A percentile compares a stretch with the other conserved stretches of the same genome.
phyloP scores from a whole-genome alignment of 2,329 filamentous ascomycete species.

The Xylaria sp. region DNA sequence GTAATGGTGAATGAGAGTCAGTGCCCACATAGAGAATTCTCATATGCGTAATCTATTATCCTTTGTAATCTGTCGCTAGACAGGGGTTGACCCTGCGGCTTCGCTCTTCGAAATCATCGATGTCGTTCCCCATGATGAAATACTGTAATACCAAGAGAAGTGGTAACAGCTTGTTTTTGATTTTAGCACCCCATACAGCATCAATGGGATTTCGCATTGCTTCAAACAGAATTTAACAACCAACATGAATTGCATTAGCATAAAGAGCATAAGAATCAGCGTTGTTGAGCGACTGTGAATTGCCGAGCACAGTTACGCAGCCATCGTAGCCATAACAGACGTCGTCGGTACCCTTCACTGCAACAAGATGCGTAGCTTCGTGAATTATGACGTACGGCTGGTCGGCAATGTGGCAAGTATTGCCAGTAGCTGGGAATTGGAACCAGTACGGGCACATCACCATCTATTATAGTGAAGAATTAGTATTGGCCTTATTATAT shows the following conservation, averaged over 20 bases:
- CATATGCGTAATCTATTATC: too few relatives aligned
- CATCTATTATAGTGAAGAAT: slow-evolving; percentile 3
- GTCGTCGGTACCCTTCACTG: slow-evolving; percentile 24
- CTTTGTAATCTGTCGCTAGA: too few relatives aligned
- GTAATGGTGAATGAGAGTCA: too few relatives aligned
- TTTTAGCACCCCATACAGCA: too few relatives aligned
- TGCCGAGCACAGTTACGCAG: slow-evolving; percentile 19
- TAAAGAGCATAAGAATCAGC: slow-evolving; percentile 26
- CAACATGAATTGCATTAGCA: slow-evolving; percentile 23
- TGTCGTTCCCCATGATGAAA: too few relatives aligned
- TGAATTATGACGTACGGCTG: slow-evolving; percentile 29
- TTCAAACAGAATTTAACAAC: too few relatives aligned
- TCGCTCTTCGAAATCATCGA: too few relatives aligned
- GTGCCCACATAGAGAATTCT: too few relatives aligned
- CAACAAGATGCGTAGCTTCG: slow-evolving; percentile 22
- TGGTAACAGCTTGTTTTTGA: too few relatives aligned
- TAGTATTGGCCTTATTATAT: not conserved
- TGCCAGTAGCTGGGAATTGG: slow-evolving; percentile 17
- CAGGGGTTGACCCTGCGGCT: too few relatives aligned
- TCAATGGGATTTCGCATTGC: too few relatives aligned
- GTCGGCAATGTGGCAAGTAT: slow-evolving; percentile 23
- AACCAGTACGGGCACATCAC: slow-evolving; percentile 28
- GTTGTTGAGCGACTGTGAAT: slow-evolving; percentile 19
- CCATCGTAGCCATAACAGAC: slow-evolving; percentile 30
- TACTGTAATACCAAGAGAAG: too few relatives aligned